phyloP scores from a whole-genome alignment of 768 basidiomycete genomes.

The Galerina sulciceps region DNA sequence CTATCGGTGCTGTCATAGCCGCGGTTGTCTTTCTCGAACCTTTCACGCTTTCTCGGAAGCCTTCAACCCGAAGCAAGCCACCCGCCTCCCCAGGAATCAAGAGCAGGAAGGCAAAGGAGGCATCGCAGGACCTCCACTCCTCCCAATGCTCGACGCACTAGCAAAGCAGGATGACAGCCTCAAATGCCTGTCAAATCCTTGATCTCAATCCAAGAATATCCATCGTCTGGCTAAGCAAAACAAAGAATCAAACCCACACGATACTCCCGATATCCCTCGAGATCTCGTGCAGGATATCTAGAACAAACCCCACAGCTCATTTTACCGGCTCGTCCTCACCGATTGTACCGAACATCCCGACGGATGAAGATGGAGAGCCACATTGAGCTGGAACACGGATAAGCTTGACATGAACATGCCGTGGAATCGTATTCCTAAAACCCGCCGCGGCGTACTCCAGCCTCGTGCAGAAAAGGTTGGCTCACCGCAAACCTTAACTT shows the following conservation, averaged over 20 bases:
- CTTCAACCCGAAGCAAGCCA: too few species aligned
- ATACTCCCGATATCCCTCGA: conserved; percentile 5
- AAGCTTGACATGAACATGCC: background rate
- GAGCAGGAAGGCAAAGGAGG: too few species aligned
- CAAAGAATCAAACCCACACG: background rate
- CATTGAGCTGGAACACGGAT: conserved; percentile 6
- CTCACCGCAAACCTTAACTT: background rate
- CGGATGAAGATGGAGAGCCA: conserved; percentile 5
- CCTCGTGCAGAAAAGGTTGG: conserved; percentile 3
- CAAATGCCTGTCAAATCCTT: conserved; percentile 5
- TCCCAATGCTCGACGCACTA: too few species aligned
- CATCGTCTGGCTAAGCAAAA: background rate
- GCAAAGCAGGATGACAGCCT: background rate
- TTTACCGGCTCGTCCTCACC: conserved; percentile 9
- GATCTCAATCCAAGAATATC: conserved; percentile 1
- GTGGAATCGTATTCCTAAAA: background rate
- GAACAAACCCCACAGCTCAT: conserved; percentile 1
- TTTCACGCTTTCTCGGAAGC: too few species aligned
- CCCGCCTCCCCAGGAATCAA: too few species aligned
- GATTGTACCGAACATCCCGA: conserved; percentile 6
- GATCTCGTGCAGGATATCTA: conserved; percentile 1
- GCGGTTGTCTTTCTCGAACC: too few species aligned
- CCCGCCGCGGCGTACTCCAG: conserved; percentile 2
- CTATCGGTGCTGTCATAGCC: too few species aligned
- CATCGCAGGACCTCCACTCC: too few species aligned